Evolutionary conservation across 2,329 filamentous ascomycete species (phyloP).

Genomic region (Aureobasidium musti): DNA sequence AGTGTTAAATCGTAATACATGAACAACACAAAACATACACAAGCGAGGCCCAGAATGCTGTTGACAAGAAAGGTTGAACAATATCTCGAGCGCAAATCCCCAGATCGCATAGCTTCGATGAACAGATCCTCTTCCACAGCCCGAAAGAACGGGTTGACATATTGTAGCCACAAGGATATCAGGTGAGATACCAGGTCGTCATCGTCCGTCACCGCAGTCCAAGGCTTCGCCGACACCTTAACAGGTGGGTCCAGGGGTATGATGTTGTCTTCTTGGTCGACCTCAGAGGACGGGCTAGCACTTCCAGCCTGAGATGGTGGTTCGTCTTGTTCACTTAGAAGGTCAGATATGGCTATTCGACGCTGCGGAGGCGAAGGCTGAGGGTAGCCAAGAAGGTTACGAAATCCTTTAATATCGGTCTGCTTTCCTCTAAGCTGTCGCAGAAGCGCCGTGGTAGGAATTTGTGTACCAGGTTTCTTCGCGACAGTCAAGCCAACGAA

Average conservation of each 20-base stretch:
- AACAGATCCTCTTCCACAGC: slow-evolving; percentile 43
- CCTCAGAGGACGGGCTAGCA: neutral
- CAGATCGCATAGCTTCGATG: slow-evolving; percentile 42
- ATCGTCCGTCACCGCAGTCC: slow-evolving; percentile 38
- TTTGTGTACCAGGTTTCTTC: neutral
- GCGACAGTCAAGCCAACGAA: slow-evolving; percentile 11
- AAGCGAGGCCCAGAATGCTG: slow-evolving; percentile 37
- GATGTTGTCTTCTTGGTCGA: neutral
- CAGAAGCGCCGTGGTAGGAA: neutral
- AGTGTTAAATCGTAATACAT: neutral
- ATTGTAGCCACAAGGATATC: slow-evolving; percentile 35
- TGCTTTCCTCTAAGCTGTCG: slow-evolving; percentile 8
- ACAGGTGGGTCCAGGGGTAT: slow-evolving; percentile 20
- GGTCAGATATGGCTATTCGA: slow-evolving; percentile 7
- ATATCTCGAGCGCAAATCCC: slow-evolving; percentile 36
- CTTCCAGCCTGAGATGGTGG: neutral
- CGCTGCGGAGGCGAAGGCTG: neutral
- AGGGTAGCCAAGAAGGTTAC: neutral
- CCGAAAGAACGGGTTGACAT: slow-evolving; percentile 37
- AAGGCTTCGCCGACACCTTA: slow-evolving; percentile 38
- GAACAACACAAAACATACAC: neutral
- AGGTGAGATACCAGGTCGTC: slow-evolving; percentile 40
- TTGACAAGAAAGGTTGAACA: slow-evolving; percentile 45
- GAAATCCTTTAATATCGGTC: neutral
- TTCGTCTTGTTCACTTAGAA: neutral